These are phyloP conservation scores for Oldenlandia corymbosa DNA, from an alignment of 257 asterid species.

Conservation along the genomic window DNA sequence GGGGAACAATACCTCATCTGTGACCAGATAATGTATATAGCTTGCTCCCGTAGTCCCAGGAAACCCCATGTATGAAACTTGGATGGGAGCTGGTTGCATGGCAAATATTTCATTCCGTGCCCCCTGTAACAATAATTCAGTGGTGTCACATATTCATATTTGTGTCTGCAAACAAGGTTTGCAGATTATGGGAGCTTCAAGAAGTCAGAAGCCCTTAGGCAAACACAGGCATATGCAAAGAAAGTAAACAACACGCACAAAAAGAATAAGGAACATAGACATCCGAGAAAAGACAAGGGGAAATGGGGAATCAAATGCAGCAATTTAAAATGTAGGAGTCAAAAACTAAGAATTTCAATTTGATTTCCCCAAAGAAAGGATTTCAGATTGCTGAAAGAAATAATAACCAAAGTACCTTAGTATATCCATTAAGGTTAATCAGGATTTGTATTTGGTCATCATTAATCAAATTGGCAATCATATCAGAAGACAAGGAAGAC, in stretches of 20 bases:
- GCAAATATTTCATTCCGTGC: slow-evolving; percentile 98
- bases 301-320: too few relatives aligned
- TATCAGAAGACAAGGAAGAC: slow-evolving; percentile 86
- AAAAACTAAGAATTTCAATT: not conserved
- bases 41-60: slow-evolving; percentile 98
- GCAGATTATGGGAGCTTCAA: not conserved
- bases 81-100: slow-evolving; percentile 99
- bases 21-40: slow-evolving; percentile 86
- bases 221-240: not conserved
- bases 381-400: not conserved
- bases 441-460: slow-evolving; percentile 93
- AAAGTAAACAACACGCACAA: not conserved
- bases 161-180: too few relatives aligned
- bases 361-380: too few relatives aligned
- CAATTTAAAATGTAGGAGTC: not conserved
- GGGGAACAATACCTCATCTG: slow-evolving; percentile 91
- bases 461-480: slow-evolving; percentile 86
- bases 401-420: slow-evolving; percentile 48
- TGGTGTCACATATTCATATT: too few relatives aligned
- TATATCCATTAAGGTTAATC: slow-evolving; percentile 93
- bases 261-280: too few relatives aligned
- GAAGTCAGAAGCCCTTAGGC: not conserved
- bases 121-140: slow-evolving; percentile 48
- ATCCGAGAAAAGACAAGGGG: too few relatives aligned
- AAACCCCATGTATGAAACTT: slow-evolving; percentile 99